Base-by-base conservation (phyloP, 2,329 filamentous ascomycete species). In the Penicillium janthinellum region DNA sequence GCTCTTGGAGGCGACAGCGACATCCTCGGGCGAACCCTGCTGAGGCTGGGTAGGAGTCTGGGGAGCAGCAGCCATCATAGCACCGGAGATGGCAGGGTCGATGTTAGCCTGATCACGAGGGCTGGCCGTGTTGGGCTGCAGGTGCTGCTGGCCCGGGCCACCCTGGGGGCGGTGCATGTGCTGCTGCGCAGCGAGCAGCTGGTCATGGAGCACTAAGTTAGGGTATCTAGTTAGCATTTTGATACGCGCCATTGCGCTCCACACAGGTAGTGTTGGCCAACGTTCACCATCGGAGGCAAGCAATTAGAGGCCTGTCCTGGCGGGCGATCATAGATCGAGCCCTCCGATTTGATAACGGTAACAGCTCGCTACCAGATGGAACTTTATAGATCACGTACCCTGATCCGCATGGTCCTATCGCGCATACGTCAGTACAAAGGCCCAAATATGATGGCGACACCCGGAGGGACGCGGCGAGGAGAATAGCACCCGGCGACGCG, bases 1-100 rank as follows among this genome's bases (percentile, higher is more conserved):
- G 12, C 88, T 88, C 78, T 95, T 94, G 54, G 88, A 84, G 64
- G 88, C 85, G 64, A 90, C 80, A 61, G 88, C 85, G 64, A 90
- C 80, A 61, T 73, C 70, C 15, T 64, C 68, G 4, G 69, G 66
- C 2, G 67, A 67, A n/a, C 56, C 64, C 14, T 66, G 65, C 38
- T 57, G 72, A 17, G 70, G 64, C 45, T 72, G 68, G 31, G 71
- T 64, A 38, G 75, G 70, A 5, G 73, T 71, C 50, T 76, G 72
- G 0, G 72, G 68, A 5, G 71, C 69, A 11, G 68, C 71, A 28
- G 77, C 80, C 72, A 85, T 81, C 70, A 84, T 75, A 12, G 78
- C 73, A 54, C 83, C 83, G 8, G 83, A 80, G 63, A 86, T 86
- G 51, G 83, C 83, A 41, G 84, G 84, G 70, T 86, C 84, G 66